phyloP scores from a whole-genome alignment of 805 yeast species.

The Nakazawaea peltata region DNA sequence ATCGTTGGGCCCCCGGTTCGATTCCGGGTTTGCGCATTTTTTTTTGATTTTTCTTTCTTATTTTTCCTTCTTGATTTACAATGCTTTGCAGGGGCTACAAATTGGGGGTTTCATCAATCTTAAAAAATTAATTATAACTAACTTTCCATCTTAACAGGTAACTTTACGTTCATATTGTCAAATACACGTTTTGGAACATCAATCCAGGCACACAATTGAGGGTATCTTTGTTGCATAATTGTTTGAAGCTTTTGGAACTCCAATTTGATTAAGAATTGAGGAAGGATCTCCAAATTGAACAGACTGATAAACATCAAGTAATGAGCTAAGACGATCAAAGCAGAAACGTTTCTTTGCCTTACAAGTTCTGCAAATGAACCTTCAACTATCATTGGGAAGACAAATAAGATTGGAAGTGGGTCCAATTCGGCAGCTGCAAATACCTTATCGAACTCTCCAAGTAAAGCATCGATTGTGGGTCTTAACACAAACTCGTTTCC shows the following conservation, averaged over 20 bases:
- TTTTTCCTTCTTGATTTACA: neutral
- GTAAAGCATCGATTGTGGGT: neutral
- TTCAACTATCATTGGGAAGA: neutral
- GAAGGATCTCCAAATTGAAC: neutral
- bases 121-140: no score
- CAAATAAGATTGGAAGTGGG: neutral
- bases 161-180: neutral
- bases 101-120: no score
- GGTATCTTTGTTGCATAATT: neutral
- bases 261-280: neutral
- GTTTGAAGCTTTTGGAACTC: neutral
- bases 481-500: no score
- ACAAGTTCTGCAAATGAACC: neutral
- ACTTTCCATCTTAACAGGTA: no score
- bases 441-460: neutral
- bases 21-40: conserved; percentile 11
- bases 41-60: neutral
- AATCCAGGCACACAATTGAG: neutral
- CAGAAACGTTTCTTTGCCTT: neutral
- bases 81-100: no score
- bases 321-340: neutral
- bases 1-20: conserved; percentile 12
- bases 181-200: conserved; percentile 1
- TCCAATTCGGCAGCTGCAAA: neutral
- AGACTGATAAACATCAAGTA: neutral